phyloP scores from a whole-genome alignment of 1,284 basidiomycete species.

The Stygiomarasmius scandens region DNA sequence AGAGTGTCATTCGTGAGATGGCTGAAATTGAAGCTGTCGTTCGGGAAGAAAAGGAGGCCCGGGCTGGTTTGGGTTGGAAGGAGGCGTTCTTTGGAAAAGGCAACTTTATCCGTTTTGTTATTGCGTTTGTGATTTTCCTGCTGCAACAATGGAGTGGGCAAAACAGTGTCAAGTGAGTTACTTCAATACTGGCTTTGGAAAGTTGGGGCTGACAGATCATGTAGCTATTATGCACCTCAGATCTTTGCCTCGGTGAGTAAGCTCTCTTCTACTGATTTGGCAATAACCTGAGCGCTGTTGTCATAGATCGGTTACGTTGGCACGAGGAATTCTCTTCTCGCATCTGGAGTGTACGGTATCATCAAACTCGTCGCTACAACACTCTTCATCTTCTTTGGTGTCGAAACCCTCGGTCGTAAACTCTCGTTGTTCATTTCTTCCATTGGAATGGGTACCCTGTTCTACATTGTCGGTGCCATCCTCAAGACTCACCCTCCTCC shows the following conservation, averaged over 20 bases:
- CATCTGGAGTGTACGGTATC: conserved; percentile 74
- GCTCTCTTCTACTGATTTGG: conserved; percentile 29
- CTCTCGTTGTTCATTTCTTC: conserved; percentile 61
- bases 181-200: conserved; percentile 52
- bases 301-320: conserved; percentile 57
- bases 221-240: conserved; percentile 58
- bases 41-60: conserved; percentile 50
- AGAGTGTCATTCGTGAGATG: conserved; percentile 44
- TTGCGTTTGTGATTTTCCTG: conserved; percentile 65
- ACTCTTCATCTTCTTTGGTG: conserved; percentile 37
- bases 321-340: conserved; percentile 57
- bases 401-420: conserved; percentile 69
- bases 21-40: conserved; percentile 63
- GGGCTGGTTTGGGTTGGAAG: conserved; percentile 48
- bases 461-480: conserved; percentile 67
- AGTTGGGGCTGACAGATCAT: neutral
- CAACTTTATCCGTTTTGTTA: conserved; percentile 63
- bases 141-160: conserved; percentile 70
- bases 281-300: conserved; percentile 7
- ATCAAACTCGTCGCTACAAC: conserved; percentile 63
- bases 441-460: conserved; percentile 70
- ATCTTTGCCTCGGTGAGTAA: conserved; percentile 48
- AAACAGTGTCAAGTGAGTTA: conserved; percentile 63
- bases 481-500: conserved; percentile 61
- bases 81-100: conserved; percentile 67